Evolutionary conservation across 2,329 filamentous ascomycete species (phyloP), one percentile per base, ranked within the genome.

Genomic region (Paecilomyces fulvus): DNA sequence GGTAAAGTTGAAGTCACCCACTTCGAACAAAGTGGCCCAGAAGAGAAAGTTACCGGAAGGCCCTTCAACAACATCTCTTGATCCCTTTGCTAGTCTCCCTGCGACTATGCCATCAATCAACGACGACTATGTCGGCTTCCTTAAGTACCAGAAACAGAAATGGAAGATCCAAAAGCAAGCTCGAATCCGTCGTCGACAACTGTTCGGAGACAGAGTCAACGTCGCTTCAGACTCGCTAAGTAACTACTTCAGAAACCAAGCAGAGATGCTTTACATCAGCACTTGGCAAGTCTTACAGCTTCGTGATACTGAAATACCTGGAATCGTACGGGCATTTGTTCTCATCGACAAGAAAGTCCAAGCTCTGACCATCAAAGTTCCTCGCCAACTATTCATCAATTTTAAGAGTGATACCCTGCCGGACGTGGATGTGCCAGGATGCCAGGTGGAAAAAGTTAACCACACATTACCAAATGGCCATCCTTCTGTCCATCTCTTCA

Each of bases 161-260:
- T 99, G 94, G 94, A 96, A 92, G 76, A 87, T 97, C 37, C 94
- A 99, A 70, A 95, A 91, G 67, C 88, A 95, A 70, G 91, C 92
- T 31, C 85, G 94, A 21, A 81, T 87, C 58, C 86, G 92, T 49
- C 83, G 95, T 61, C 84, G 92, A 52, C 94, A 99, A 70, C 79
- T 99, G 0, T 99, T 99, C 65, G 94, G 94, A 58, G 92, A 99
- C 65, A 86, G 88, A 56, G 83, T 86, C 10, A 79, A 79, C 52
- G 77, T 82, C 63, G 76, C 80, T 12, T 78, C 79, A 1, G 83
- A 87, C 67, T 79, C 80, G 0, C 79, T 88, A 61, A 87, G 86
- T 56, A 81, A 80, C 46, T 83, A 88, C 67, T 96, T 99, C 80
- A 85, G 92, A 67, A 95, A 94, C 63, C 92, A 96, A 70, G 92